Conservation (phyloP, 2,329 filamentous ascomycete species). For the Scedosporium boydii region DNA sequence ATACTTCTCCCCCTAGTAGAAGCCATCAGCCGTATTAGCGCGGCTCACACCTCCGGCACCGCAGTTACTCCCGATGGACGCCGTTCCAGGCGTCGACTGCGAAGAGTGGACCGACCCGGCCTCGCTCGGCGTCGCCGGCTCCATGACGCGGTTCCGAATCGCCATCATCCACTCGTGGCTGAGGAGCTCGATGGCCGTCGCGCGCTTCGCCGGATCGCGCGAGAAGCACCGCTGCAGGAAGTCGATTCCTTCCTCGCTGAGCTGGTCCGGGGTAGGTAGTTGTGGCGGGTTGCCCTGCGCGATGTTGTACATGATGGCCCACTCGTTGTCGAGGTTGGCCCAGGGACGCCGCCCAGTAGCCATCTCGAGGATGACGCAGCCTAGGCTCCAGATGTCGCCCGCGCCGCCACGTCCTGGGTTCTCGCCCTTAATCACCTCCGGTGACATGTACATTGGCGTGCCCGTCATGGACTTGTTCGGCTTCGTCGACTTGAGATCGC, state of each 20-base stretch:
- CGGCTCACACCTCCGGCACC: neutral
- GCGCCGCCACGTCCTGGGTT: slow-evolving; percentile 71
- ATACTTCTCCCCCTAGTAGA: slow-evolving; percentile 4
- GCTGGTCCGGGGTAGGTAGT: slow-evolving; percentile 71
- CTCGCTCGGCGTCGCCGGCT: slow-evolving; percentile 54
- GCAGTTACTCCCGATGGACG: neutral
- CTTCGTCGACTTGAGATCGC: slow-evolving; percentile 46
- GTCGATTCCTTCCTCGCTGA: slow-evolving; percentile 76
- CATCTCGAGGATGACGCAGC: slow-evolving; percentile 97
- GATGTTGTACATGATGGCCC: slow-evolving; percentile 99
- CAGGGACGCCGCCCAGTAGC: slow-evolving; percentile 88
- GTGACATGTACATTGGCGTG: slow-evolving; percentile 99
- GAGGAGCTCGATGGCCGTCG: slow-evolving; percentile 77
- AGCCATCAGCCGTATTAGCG: neutral
- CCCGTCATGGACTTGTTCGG: slow-evolving; percentile 90
- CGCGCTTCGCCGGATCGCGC: slow-evolving; percentile 68
- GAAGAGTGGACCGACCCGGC: slow-evolving; percentile 25
- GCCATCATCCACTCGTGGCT: slow-evolving; percentile 85
- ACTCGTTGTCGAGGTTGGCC: slow-evolving; percentile 95
- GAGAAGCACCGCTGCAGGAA: slow-evolving; percentile 83
- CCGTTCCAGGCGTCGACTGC: neutral
- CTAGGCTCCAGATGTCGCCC: slow-evolving; percentile 92
- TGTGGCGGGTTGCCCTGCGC: slow-evolving; percentile 90
- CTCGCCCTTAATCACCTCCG: slow-evolving; percentile 92
- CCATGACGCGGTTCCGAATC: slow-evolving; percentile 55